phyloP scores from a whole-genome alignment of 441 rosid species.

The Jatropha podagrica region DNA sequence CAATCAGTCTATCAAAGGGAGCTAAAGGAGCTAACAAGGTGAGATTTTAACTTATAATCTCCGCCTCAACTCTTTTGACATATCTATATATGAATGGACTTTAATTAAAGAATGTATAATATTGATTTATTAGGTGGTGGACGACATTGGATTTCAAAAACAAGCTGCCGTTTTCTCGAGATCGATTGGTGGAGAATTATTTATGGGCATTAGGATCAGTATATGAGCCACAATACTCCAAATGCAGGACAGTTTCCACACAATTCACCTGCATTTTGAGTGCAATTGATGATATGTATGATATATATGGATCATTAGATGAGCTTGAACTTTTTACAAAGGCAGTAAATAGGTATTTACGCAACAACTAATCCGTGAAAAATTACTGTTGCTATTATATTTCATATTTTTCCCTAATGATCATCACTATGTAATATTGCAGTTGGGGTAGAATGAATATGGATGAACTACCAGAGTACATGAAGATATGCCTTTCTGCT shows the following conservation, averaged over 20 bases:
- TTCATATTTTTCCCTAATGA: background rate
- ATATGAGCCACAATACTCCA: constrained; percentile 22
- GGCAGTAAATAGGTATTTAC: constrained; percentile 26
- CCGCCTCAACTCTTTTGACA: no score
- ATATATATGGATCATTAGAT: constrained; percentile 33
- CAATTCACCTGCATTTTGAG: constrained; percentile 24
- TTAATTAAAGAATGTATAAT: no score
- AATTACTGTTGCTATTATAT: no score
- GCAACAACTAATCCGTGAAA: no score
- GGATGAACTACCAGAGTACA: constrained; percentile 30
- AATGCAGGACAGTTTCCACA: constrained; percentile 25
- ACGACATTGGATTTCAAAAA: constrained; percentile 13
- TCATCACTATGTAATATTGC: background rate
- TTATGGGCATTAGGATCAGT: constrained; percentile 26
- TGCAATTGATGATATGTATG: constrained; percentile 38
- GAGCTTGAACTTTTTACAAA: constrained; percentile 35
- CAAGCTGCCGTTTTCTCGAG: constrained; percentile 27
- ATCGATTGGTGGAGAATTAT: constrained; percentile 34
- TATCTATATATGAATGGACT: no score
- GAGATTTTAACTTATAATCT: background rate
- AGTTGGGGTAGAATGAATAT: constrained; percentile 31
- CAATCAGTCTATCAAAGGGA: constrained; percentile 32
- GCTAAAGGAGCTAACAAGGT: constrained; percentile 27
- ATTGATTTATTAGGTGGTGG: constrained; percentile 37
- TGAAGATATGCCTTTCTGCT: constrained; percentile 32